A percentile compares a stretch with the other conserved stretches of the same genome.
Conservation (phyloP, 2,329 filamentous ascomycete genomes). For the Cytospora chrysosperma region DNA sequence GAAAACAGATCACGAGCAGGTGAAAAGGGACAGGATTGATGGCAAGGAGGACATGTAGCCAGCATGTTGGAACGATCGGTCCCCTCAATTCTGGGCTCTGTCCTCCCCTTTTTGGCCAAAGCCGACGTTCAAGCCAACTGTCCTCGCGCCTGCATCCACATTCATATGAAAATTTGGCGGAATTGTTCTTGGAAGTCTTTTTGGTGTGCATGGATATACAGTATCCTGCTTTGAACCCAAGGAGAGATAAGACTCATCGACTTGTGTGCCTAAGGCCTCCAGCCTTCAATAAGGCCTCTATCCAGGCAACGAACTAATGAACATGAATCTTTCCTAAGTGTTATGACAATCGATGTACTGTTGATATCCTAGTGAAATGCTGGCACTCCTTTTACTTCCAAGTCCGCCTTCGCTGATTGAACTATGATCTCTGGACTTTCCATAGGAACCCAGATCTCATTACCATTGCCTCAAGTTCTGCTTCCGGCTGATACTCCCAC, state of each 20-base stretch:
- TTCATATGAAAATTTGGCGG: neutral
- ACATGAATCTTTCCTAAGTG: no score
- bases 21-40: neutral
- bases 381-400: no score
- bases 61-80: neutral
- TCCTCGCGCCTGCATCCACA: neutral
- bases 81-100: neutral
- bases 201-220: neutral
- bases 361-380: no score
- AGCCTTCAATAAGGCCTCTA: no score
- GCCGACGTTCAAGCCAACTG: neutral
- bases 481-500: no score
- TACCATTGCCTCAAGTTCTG: no score
- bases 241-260: neutral
- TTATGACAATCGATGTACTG: no score
- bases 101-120: neutral
- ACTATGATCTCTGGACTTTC: no score
- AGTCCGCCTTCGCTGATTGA: no score
- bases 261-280: neutral
- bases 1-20: constrained; percentile 5
- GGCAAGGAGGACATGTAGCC: neutral
- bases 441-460: no score
- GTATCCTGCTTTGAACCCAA: neutral
- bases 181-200: neutral
- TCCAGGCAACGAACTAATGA: no score